A percentile compares a stretch with the other conserved stretches of the same genome.
Evolutionary conservation across 1,284 basidiomycete species (phyloP).

Genomic region (Moniliophthora roreri): DNA sequence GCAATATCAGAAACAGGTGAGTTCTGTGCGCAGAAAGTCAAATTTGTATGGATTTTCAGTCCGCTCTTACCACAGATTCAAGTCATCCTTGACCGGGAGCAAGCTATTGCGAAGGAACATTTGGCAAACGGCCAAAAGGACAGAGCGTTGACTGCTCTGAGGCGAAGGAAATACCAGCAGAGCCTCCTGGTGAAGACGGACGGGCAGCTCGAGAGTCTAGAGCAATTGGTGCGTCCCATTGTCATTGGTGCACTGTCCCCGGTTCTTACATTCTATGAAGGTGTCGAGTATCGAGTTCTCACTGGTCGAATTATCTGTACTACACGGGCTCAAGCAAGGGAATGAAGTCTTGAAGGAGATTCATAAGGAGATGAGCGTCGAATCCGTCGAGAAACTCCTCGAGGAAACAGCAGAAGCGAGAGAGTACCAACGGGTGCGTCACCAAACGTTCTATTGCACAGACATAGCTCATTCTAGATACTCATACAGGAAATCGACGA

Average conservation of each 20-base stretch:
- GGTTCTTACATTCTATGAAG: constrained; percentile 37
- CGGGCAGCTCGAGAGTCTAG: constrained; percentile 84
- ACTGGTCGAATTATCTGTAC: constrained; percentile 87
- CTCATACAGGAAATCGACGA: constrained; percentile 82
- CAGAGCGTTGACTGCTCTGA: constrained; percentile 82
- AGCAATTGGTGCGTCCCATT: constrained; percentile 73
- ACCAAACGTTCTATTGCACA: neutral
- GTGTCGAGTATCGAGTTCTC: constrained; percentile 97
- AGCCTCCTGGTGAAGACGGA: constrained; percentile 87
- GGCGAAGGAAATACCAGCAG: constrained; percentile 93
- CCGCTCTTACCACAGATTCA: constrained; percentile 78
- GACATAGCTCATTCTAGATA: constrained; percentile 4
- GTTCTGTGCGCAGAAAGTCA: neutral
- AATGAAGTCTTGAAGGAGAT: constrained; percentile 92
- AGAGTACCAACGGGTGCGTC: constrained; percentile 83
- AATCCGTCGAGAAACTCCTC: constrained; percentile 91
- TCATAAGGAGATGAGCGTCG: constrained; percentile 90
- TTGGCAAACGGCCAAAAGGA: constrained; percentile 83
- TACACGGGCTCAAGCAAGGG: constrained; percentile 92
- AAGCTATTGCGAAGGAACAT: constrained; percentile 85
- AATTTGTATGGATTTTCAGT: constrained; percentile 1
- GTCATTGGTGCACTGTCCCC: neutral
- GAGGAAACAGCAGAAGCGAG: constrained; percentile 91
- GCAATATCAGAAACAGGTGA: constrained; percentile 93
- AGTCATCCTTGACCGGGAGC: constrained; percentile 82